Conservation (phyloP, 202 grass and related monocot genomes). For the Zizania palustris region DNA sequence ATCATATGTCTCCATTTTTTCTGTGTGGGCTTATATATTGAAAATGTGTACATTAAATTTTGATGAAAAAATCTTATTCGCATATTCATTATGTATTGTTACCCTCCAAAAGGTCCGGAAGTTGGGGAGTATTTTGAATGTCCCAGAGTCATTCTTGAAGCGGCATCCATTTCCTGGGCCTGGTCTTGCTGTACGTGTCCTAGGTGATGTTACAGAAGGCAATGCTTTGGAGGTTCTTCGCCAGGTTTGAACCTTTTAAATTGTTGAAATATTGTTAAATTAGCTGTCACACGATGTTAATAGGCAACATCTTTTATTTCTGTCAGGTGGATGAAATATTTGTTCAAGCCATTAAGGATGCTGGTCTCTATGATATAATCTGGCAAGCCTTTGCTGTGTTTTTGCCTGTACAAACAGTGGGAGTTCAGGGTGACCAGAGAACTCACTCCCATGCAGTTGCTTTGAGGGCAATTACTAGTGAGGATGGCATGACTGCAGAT, state of each 20-base stretch:
- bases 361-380: constrained; percentile 83
- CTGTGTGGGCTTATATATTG: neutral
- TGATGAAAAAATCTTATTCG: neutral
- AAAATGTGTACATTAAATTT: constrained; percentile 2
- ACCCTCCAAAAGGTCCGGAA: constrained; percentile 64
- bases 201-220: constrained; percentile 89
- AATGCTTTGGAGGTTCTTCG: constrained; percentile 87
- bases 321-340: constrained; percentile 93
- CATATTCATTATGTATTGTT: constrained; percentile 10
- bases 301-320: constrained; percentile 11
- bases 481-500: constrained; percentile 98
- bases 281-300: neutral
- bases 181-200: constrained; percentile 83
- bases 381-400: constrained; percentile 98
- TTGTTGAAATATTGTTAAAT: neutral
- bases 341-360: constrained; percentile 89
- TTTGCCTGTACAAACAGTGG: constrained; percentile 82
- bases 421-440: constrained; percentile 92
- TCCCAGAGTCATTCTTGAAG: constrained; percentile 91
- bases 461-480: constrained; percentile 84
- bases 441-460: constrained; percentile 74
- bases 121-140: constrained; percentile 83
- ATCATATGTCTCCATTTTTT: constrained; percentile 10
- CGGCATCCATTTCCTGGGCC: constrained; percentile 90
- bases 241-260: constrained; percentile 57